A percentile compares a stretch with the other conserved stretches of the same genome.
These are phyloP conservation scores for Lobosporangium transversale DNA, from an alignment of 192 early-diverging fungal genomes.

Conservation along the genomic window DNA sequence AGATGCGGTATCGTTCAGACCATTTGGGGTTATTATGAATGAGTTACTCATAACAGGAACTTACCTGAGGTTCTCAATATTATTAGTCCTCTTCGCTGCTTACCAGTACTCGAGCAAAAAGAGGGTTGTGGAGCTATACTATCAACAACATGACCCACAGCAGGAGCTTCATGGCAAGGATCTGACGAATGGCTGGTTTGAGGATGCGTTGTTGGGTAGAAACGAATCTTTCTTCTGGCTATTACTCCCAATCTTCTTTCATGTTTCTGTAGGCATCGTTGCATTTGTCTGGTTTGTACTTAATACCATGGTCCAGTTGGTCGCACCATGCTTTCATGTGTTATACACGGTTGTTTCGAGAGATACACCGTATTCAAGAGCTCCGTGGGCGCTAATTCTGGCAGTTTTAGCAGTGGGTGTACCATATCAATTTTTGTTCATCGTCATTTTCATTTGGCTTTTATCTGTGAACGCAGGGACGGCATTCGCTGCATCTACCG, in stretches of 20 bases:
- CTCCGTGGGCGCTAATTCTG: constrained; percentile 54
- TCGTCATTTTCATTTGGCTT: constrained; percentile 69
- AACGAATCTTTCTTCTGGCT: constrained; percentile 67
- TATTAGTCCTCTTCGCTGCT: constrained; percentile 42
- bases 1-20: constrained; percentile 12
- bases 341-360: not conserved
- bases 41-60: constrained; percentile 22
- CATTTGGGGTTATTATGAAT: constrained; percentile 21
- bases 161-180: not conserved
- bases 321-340: not conserved
- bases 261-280: constrained; percentile 57
- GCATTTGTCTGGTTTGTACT: constrained; percentile 51
- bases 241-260: constrained; percentile 55
- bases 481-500: constrained; percentile 29
- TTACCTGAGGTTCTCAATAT: constrained; percentile 43
- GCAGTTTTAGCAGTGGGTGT: constrained; percentile 68
- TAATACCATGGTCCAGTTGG: constrained; percentile 20
- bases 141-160: constrained; percentile 15
- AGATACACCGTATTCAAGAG: not conserved
- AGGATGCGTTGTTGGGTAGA: constrained; percentile 57
- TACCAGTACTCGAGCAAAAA: constrained; percentile 43
- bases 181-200: constrained; percentile 7
- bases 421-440: constrained; percentile 83
- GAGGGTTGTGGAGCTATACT: constrained; percentile 1
- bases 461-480: constrained; percentile 61